phyloP scores from a whole-genome alignment of 1,284 basidiomycete species.

The Neolentinus lepideus region DNA sequence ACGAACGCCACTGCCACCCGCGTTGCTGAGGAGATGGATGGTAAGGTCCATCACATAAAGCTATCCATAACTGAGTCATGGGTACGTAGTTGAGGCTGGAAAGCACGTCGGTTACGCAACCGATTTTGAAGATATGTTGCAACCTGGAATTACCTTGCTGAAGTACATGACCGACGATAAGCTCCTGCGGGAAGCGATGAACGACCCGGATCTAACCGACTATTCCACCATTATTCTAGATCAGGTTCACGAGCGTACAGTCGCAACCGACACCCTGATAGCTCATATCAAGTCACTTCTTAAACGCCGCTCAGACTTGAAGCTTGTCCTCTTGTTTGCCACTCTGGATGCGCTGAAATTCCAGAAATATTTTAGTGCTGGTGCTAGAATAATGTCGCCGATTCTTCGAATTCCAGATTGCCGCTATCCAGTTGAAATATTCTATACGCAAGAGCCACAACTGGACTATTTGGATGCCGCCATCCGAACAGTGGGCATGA shows the following conservation, averaged over 20 bases:
- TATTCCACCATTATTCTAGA: slow-evolving; percentile 99
- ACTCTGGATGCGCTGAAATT: slow-evolving; percentile 97
- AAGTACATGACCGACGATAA: slow-evolving; percentile 99
- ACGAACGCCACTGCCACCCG: slow-evolving; percentile 96
- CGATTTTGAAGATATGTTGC: slow-evolving; percentile 96
- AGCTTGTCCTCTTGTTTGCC: slow-evolving; percentile 98
- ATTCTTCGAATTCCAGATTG: slow-evolving; percentile 95
- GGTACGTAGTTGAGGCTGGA: too few species aligned
- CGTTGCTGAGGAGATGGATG: slow-evolving; percentile 98
- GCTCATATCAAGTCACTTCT: slow-evolving; percentile 78
- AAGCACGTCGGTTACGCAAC: slow-evolving; percentile 99
- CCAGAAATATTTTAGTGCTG: slow-evolving; percentile 92
- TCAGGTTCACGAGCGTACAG: slow-evolving; percentile 97
- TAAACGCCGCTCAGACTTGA: slow-evolving; percentile 80
- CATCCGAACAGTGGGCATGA: slow-evolving; percentile 94
- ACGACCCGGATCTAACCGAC: slow-evolving; percentile 82
- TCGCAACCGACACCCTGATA: slow-evolving; percentile 98
- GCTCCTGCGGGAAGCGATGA: slow-evolving; percentile 95
- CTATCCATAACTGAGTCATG: too few species aligned
- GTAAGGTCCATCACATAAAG: slow-evolving; percentile 83
- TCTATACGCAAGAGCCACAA: slow-evolving; percentile 95
- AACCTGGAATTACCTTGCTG: slow-evolving; percentile 83
- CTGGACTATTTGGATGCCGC: slow-evolving; percentile 97
- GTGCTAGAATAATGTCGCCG: too few species aligned
- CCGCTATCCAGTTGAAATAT: slow-evolving; percentile 93